Conservation (phyloP, 805 yeast genomes). For the Sugiyamaella valdiviana region DNA sequence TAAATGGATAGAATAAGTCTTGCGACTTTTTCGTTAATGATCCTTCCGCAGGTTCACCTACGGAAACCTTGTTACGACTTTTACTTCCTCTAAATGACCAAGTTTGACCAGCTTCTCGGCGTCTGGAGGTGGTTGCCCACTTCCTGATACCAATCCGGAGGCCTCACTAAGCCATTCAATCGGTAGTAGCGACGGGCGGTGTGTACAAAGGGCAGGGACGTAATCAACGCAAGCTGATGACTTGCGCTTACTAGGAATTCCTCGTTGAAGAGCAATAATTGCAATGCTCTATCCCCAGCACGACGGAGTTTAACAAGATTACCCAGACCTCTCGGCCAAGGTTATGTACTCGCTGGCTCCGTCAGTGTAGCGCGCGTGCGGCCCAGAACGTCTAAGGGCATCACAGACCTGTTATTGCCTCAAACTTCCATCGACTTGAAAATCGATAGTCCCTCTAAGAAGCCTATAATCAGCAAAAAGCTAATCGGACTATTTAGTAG, state of each 20-base stretch:
- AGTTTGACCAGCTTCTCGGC: conserved; percentile 38
- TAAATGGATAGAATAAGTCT: conserved; percentile 2
- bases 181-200: conserved; percentile 43
- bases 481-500: conserved; percentile 36
- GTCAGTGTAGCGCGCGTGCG: conserved; percentile 45
- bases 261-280: conserved; percentile 43
- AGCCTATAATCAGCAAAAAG: conserved; percentile 35
- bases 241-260: conserved; percentile 44
- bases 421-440: conserved; percentile 41
- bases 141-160: conserved; percentile 7
- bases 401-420: conserved; percentile 44
- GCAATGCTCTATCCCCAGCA: conserved; percentile 38
- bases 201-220: conserved; percentile 44
- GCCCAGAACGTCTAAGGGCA: conserved; percentile 45
- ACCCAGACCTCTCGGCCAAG: conserved; percentile 39
- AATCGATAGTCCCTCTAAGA: conserved; percentile 41
- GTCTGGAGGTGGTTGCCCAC: conserved; percentile 35
- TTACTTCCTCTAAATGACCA: conserved; percentile 43
- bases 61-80: conserved; percentile 42
- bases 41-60: conserved; percentile 40
- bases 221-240: conserved; percentile 42
- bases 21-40: conserved; percentile 31
- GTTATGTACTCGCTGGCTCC: conserved; percentile 40
- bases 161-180: conserved; percentile 41
- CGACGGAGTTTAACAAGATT: conserved; percentile 40